Evolutionary conservation across 2,329 filamentous ascomycete genomes (phyloP).

Genomic region (Sclerotinia trifoliorum): DNA sequence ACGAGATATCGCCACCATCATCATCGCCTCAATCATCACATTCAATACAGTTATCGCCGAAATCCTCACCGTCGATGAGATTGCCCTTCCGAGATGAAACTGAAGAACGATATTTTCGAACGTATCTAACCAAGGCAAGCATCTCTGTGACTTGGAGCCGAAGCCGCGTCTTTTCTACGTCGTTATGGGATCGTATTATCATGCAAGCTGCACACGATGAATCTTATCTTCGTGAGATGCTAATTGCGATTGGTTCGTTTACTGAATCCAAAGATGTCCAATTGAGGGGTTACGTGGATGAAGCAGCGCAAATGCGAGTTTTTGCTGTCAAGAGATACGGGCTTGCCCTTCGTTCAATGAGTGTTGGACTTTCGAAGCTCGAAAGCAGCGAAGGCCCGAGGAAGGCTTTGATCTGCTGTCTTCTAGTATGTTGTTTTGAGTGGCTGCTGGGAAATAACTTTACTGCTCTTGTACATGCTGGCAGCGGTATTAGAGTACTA

Average conservation of each 20-base stretch:
- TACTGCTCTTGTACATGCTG: constrained; percentile 21
- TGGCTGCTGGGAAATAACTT: constrained; percentile 19
- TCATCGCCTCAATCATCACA: neutral
- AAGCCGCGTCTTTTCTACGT: constrained; percentile 51
- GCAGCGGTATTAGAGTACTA: constrained; percentile 13
- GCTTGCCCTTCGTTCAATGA: constrained; percentile 22
- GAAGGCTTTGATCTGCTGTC: constrained; percentile 23
- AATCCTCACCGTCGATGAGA: constrained; percentile 8
- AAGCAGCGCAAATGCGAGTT: constrained; percentile 13
- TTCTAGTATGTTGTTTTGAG: constrained; percentile 25
- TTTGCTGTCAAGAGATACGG: constrained; percentile 23
- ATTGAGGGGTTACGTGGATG: neutral
- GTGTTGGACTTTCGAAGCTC: constrained; percentile 7
- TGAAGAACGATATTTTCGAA: constrained; percentile 21
- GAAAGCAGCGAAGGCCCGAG: constrained; percentile 4
- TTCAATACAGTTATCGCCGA: neutral
- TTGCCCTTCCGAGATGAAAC: constrained; percentile 47
- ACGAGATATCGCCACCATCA: neutral
- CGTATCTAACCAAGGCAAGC: constrained; percentile 15
- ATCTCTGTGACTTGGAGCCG: constrained; percentile 47
- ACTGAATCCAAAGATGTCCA: constrained; percentile 18
- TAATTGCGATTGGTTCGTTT: constrained; percentile 62
- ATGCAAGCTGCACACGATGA: constrained; percentile 61
- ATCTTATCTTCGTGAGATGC: constrained; percentile 58
- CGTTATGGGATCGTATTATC: constrained; percentile 61